Conservation (phyloP, 1,284 basidiomycete genomes). For the Cutaneotrichosporon cyanovorans region DNA sequence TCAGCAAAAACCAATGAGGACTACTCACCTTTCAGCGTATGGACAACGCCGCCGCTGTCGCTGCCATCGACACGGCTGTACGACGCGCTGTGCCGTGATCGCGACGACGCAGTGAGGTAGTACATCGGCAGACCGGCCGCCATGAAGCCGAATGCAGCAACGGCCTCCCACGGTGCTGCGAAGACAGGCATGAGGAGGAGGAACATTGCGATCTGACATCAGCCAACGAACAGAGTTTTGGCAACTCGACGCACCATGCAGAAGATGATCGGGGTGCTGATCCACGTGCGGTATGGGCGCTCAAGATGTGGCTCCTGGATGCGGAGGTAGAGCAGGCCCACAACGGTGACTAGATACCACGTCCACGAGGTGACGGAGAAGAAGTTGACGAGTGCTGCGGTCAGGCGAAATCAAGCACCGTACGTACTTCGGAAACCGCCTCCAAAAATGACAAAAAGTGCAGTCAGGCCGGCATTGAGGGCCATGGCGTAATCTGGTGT, state of each 20-base stretch:
- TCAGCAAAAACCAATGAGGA: not conserved
- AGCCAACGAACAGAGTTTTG: conserved; percentile 20
- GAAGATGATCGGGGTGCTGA: conserved; percentile 82
- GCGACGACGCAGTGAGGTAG: conserved; percentile 57
- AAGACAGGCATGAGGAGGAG: conserved; percentile 91
- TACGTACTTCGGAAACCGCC: conserved; percentile 68
- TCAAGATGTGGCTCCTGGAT: conserved; percentile 85
- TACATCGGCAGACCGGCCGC: conserved; percentile 69
- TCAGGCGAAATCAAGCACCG: not conserved
- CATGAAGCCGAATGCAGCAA: conserved; percentile 63
- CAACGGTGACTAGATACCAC: conserved; percentile 83
- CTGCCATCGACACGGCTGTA: conserved; percentile 6
- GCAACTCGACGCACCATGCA: conserved; percentile 60
- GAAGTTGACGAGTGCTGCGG: conserved; percentile 64
- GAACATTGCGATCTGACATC: conserved; percentile 70
- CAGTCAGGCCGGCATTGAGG: conserved; percentile 66
- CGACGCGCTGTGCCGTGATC: conserved; percentile 9
- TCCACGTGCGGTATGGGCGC: conserved; percentile 84
- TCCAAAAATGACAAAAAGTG: conserved; percentile 69
- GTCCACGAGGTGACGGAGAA: conserved; percentile 58
- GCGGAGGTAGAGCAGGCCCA: conserved; percentile 79
- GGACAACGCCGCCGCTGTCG: conserved; percentile 15
- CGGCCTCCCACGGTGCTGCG: conserved; percentile 80
- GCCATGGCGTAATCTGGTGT: conserved; percentile 81
- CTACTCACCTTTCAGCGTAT: conserved; percentile 22